Evolutionary conservation across 179 eudicot species (phyloP).

Genomic region (Spinacia oleracea): DNA sequence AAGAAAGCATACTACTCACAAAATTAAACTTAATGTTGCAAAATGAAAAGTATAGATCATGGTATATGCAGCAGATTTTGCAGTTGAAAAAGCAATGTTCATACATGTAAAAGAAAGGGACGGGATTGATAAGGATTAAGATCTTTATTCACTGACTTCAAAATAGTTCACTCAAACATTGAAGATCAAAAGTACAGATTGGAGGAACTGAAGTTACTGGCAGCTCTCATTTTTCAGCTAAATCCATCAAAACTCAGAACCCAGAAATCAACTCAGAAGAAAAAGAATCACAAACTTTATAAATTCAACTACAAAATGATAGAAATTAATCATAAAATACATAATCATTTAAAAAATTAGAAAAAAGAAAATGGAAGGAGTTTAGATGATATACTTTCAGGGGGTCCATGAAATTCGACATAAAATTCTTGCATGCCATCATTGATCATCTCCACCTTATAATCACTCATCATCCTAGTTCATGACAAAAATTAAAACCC

Average conservation of each 20-base stretch:
- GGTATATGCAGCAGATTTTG: background rate
- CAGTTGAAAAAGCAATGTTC: background rate
- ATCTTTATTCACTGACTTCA: conserved; percentile 14
- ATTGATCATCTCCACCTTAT: conserved; percentile 77
- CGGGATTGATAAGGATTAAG: background rate
- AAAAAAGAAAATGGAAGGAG: background rate
- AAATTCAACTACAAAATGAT: background rate
- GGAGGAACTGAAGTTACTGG: background rate
- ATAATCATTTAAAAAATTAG: background rate
- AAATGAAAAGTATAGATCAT: background rate
- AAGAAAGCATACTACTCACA: conserved; percentile 2
- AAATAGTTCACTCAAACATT: conserved; percentile 13
- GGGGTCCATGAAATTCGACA: conserved; percentile 73
- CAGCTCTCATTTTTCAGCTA: background rate
- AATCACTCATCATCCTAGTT: conserved; percentile 76
- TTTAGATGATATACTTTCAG: conserved; percentile 43
- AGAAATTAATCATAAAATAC: conserved; percentile 4
- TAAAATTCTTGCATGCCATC: conserved; percentile 72
- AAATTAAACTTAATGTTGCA: background rate
- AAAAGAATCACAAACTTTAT: background rate
- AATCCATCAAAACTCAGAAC: conserved; percentile 20
- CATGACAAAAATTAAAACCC: background rate
- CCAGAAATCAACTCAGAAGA: conserved; percentile 20
- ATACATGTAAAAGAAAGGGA: background rate
- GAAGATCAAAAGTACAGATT: conserved; percentile 1